Conservation (phyloP, 768 basidiomycete genomes). For the Coprinellus micaceus region DNA sequence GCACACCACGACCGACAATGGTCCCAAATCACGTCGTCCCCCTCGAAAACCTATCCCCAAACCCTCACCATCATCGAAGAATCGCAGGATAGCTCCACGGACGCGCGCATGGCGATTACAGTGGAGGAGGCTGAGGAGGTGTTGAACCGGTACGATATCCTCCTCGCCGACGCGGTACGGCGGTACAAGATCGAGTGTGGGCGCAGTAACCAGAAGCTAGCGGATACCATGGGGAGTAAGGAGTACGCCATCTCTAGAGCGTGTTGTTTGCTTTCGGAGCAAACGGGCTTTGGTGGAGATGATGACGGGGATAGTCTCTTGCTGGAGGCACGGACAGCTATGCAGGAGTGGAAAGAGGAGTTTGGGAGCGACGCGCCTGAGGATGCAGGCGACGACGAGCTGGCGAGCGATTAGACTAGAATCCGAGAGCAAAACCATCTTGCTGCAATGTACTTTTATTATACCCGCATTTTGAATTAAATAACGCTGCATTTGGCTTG, state of each 20-base stretch:
- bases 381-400: conserved; percentile 4
- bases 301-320: conserved; percentile 38
- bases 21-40: conserved; percentile 24
- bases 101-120: conserved; percentile 36
- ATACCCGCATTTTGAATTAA: too few species aligned
- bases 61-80: conserved; percentile 46
- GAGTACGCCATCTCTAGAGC: conserved; percentile 37
- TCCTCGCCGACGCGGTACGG: conserved; percentile 33
- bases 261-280: conserved; percentile 44
- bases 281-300: conserved; percentile 41
- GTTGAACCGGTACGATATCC: conserved; percentile 32
- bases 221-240: conserved; percentile 31
- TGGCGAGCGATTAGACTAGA: conserved; percentile 6
- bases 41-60: conserved; percentile 23
- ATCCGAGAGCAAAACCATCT: too few species aligned
- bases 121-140: conserved; percentile 32
- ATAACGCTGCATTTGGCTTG: too few species aligned
- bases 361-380: conserved; percentile 14
- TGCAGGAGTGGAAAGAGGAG: conserved; percentile 41
- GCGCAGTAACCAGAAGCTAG: conserved; percentile 28
- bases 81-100: conserved; percentile 38
- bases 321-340: conserved; percentile 31
- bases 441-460: too few species aligned
- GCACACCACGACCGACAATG: conserved; percentile 42
- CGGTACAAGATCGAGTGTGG: conserved; percentile 40